These are phyloP conservation scores for Hericium erinaceus DNA, from an alignment of 768 basidiomycete genomes.

Conservation along the genomic window DNA sequence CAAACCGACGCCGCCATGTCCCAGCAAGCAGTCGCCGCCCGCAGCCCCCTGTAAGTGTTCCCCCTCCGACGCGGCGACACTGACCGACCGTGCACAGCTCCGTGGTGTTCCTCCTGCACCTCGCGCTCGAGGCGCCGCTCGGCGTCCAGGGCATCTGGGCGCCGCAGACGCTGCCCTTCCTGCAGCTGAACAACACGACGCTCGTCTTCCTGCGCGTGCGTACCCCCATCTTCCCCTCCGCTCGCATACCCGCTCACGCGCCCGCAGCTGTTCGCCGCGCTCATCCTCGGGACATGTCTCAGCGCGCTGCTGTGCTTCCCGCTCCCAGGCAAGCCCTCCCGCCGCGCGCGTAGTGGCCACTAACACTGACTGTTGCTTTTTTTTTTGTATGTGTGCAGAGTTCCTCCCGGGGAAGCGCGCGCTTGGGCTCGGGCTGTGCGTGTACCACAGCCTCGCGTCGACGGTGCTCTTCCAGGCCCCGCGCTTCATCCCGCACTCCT, in stretches of 20 bases:
- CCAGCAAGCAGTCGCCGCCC: neutral
- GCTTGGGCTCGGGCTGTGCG: conserved; percentile 61
- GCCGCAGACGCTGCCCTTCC: conserved; percentile 55
- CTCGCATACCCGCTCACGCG: neutral
- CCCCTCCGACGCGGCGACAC: neutral
- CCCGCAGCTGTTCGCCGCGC: conserved; percentile 56
- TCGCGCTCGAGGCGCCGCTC: conserved; percentile 70
- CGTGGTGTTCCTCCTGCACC: conserved; percentile 66
- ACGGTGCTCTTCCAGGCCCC: conserved; percentile 70
- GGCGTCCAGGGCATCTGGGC: conserved; percentile 69
- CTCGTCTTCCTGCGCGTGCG: conserved; percentile 68
- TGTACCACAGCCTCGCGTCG: conserved; percentile 68
- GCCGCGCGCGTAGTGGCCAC: neutral
- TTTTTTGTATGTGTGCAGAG: conserved; percentile 31
- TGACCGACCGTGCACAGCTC: conserved; percentile 31
- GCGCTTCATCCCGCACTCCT: conserved; percentile 67
- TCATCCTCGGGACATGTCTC: conserved; percentile 53
- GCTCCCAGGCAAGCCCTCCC: conserved; percentile 51
- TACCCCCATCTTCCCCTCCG: neutral
- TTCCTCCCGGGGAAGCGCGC: conserved; percentile 83
- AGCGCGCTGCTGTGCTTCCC: conserved; percentile 53
- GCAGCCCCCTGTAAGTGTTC: neutral
- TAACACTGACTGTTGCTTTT: neutral
- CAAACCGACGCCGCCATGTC: neutral
- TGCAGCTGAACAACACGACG: conserved; percentile 78